A percentile compares a stretch with the other conserved stretches of the same genome.
Conservation (phyloP, 106 monocot species). For the Phalaenopsis aphrodite region DNA sequence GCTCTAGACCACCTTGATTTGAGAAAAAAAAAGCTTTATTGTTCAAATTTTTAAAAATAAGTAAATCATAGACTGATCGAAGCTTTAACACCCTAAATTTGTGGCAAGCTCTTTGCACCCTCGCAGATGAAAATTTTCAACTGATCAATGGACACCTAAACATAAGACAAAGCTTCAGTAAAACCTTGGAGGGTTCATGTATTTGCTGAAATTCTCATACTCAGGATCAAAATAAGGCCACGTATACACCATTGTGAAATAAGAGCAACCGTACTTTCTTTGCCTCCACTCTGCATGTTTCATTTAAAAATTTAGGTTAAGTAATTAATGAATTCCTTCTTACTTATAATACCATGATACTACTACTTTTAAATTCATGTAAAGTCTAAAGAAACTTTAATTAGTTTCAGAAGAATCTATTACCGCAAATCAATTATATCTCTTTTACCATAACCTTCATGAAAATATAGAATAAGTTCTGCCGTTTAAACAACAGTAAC, state of each 20-base stretch:
- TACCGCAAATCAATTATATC: not conserved
- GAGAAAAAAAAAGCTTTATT: too few relatives aligned
- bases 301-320: not conserved
- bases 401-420: not conserved
- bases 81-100: too few relatives aligned
- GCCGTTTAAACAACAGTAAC: not conserved
- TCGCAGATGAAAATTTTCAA: too few relatives aligned
- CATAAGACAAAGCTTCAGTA: constrained; percentile 1
- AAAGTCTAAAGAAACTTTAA: not conserved
- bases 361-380: not conserved
- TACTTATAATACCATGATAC: not conserved
- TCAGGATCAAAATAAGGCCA: constrained; percentile 95
- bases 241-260: constrained; percentile 17
- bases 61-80: too few relatives aligned
- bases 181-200: constrained; percentile 84
- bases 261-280: not conserved
- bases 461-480: not conserved
- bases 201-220: constrained; percentile 75
- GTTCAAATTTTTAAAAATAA: too few relatives aligned
- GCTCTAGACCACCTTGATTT: too few relatives aligned
- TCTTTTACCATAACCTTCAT: not conserved
- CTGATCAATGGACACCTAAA: not conserved
- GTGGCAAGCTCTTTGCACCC: too few relatives aligned
- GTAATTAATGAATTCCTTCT: not conserved
- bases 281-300: constrained; percentile 1